Base-by-base conservation (phyloP, 129 eudicot genomes). In the Lactuca saligna region DNA sequence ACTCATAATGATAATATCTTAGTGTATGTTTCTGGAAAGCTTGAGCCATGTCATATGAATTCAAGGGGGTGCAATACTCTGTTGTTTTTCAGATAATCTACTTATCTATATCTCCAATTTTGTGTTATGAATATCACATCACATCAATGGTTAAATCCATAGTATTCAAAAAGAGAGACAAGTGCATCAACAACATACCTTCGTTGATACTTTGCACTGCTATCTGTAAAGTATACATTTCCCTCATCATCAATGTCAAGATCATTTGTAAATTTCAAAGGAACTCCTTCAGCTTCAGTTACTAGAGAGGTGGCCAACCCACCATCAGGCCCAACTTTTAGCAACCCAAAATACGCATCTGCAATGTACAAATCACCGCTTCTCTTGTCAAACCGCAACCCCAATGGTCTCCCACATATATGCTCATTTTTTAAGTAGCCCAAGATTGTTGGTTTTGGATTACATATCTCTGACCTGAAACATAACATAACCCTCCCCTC, bases 271-370 rank as follows among this genome's bases (percentile, higher is more conserved):
- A 92, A 92, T 57, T 81, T 62, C 4, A 92, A 57, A 70, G 91
- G 96, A 49, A 86, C 82, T 5, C 95, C 96, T 83, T 92, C 96
- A 11, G 88, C 98, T 76, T 86, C 91, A 38, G 88, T 87, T 63
- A 83, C 66, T 34, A 92, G 85, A 5, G 91, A 78, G 5, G 83
- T 84, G 65, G 98, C 98, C 46, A 86, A 17, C 53, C 98, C 98
- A 65, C 98, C 98, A 68, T 86, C 81, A 51, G 96, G 96, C 54
- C 98, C 98, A 25, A 92, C 98, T 38, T 88, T 92, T 92, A 92
- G 62, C 75, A 92, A 65, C 57, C 98, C 98, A 51, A 89, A 71
- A 85, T 92, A 92, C 7, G 98, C 98, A 83, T 92, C 98, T 17
- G 98, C 98, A 69, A 92, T 89, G 72, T 92, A 92, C 63, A 92